Evolutionary conservation across 495 filamentous ascomycete genomes (phyloP).

Genomic region (Lophiotrema nucula): DNA sequence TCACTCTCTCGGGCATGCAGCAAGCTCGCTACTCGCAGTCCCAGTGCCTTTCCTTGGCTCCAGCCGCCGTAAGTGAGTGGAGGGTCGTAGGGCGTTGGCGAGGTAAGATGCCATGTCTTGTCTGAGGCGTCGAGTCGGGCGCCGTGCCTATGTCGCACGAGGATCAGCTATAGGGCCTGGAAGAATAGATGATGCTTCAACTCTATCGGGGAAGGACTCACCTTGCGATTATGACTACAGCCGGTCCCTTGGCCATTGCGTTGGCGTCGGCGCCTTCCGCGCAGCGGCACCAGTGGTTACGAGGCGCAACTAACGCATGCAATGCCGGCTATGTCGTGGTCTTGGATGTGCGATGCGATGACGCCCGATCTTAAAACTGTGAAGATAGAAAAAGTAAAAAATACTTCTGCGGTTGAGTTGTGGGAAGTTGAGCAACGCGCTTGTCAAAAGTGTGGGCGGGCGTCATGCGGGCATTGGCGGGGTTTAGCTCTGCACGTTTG

Average conservation of each 20-base stretch:
- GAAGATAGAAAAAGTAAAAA: too few relatives aligned
- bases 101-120: constrained; percentile 92
- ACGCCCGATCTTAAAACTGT: not conserved
- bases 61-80: constrained; percentile 94
- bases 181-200: too few relatives aligned
- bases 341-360: not conserved
- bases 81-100: constrained; percentile 91
- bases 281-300: not conserved
- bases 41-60: constrained; percentile 77
- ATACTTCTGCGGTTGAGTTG: too few relatives aligned
- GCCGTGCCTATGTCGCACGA: constrained; percentile 65
- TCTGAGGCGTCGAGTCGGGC: constrained; percentile 90
- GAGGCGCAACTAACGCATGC: constrained; percentile 3
- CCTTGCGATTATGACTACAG: constrained; percentile 79
- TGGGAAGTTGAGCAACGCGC: too few relatives aligned
- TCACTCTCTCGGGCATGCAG: constrained; percentile 52
- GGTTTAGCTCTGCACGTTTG: too few relatives aligned
- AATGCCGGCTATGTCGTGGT: too few relatives aligned
- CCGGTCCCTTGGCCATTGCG: constrained; percentile 46
- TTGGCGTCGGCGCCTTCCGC: not conserved
- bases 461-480: too few relatives aligned
- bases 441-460: too few relatives aligned
- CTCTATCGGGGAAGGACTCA: constrained; percentile 44
- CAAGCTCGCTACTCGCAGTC: constrained; percentile 73
- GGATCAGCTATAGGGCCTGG: not conserved